A percentile compares a stretch with the other conserved stretches of the same genome.
phyloP scores from a whole-genome alignment of 1,139 yeast species.

The Magnusiomyces magnusii region DNA sequence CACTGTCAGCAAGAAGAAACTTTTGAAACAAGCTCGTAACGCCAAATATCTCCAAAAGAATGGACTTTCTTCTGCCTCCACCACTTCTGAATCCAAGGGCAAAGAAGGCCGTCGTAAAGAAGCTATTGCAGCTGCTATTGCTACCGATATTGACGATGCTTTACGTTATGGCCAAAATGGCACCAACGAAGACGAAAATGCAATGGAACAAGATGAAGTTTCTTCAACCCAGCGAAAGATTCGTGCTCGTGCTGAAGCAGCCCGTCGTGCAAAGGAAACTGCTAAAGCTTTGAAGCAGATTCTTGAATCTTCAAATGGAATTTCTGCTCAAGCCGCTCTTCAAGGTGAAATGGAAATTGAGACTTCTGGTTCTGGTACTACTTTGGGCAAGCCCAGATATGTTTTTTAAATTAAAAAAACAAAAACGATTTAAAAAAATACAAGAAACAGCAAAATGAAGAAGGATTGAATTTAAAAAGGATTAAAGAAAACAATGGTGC shows the following conservation, averaged over 20 bases:
- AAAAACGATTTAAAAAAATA: too few species aligned
- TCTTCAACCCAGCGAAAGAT: slow-evolving; percentile 30
- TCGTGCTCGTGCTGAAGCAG: slow-evolving; percentile 22
- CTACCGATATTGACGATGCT: background rate
- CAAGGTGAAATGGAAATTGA: slow-evolving; percentile 61
- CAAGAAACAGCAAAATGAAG: too few species aligned
- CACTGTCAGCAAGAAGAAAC: slow-evolving; percentile 5
- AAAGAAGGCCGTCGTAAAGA: background rate
- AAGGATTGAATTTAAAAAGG: background rate
- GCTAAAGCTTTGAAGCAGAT: slow-evolving; percentile 21
- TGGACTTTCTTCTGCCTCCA: background rate
- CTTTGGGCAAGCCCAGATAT: slow-evolving; percentile 58
- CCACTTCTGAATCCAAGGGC: background rate
- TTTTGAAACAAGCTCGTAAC: slow-evolving; percentile 2
- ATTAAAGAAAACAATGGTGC: too few species aligned
- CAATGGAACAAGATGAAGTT: slow-evolving; percentile 14
- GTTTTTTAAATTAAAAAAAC: background rate
- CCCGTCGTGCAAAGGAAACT: slow-evolving; percentile 21
- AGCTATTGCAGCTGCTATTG: slow-evolving; percentile 2
- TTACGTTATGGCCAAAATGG: slow-evolving; percentile 18
- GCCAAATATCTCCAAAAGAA: background rate
- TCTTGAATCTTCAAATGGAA: slow-evolving; percentile 26
- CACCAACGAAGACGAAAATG: slow-evolving; percentile 43
- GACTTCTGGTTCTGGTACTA: slow-evolving; percentile 55
- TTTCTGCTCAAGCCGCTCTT: slow-evolving; percentile 49